phyloP scores from a whole-genome alignment of 75 land plant genomes.

The Adiantum capillusveneris region DNA sequence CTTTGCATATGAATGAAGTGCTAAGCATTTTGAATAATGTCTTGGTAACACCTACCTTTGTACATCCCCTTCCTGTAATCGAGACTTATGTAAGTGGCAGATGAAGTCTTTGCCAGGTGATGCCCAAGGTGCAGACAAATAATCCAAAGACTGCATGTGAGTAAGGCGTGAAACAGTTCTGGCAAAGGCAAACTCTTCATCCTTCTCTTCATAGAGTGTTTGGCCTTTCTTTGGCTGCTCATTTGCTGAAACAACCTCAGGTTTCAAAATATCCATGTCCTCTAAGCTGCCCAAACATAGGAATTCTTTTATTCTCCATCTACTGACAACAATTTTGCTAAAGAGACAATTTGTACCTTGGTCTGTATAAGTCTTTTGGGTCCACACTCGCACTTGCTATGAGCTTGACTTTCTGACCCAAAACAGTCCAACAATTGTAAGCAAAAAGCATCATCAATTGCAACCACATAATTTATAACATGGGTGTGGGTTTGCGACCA shows the following conservation, averaged over 20 bases:
- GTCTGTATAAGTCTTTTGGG: constrained; percentile 21
- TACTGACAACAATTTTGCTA: background rate
- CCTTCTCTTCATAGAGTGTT: constrained; percentile 20
- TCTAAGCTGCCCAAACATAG: no score
- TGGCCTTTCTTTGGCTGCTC: background rate
- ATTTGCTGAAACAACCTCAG: no score
- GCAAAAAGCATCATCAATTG: no score
- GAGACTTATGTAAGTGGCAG: constrained; percentile 16
- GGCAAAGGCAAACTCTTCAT: constrained; percentile 38
- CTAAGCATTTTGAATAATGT: no score
- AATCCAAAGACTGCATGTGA: constrained; percentile 35
- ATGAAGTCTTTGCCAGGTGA: constrained; percentile 32
- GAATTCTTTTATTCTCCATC: background rate
- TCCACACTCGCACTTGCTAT: constrained; percentile 29
- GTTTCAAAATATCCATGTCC: no score
- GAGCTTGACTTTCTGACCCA: constrained; percentile 24
- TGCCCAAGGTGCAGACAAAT: constrained; percentile 29
- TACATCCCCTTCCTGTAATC: constrained; percentile 28
- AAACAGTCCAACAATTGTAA: background rate
- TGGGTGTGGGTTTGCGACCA: no score
- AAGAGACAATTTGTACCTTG: constrained; percentile 14
- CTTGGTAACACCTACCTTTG: constrained; percentile 14
- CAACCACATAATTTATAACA: no score
- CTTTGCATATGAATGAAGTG: no score
- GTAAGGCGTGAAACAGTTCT: constrained; percentile 29